Percentiles rank a stretch among this genome's conserved stretches.
Evolutionary conservation across 2,329 filamentous ascomycete species (phyloP).

Genomic region (Zymoseptoria tritici): DNA sequence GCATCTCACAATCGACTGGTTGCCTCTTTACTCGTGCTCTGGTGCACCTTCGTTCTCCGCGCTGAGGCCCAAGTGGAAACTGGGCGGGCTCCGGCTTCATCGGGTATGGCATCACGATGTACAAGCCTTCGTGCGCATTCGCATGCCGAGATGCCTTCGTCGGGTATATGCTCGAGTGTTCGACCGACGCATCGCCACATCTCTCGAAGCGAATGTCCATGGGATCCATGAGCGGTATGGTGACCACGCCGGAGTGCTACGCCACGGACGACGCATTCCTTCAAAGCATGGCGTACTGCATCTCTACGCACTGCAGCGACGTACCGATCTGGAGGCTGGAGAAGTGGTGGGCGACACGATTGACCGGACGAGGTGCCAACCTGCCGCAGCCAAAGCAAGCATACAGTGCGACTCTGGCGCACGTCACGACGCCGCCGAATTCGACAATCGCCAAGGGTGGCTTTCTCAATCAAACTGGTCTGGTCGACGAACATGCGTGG

Average conservation of each 20-base stretch:
- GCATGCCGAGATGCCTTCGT: conserved; percentile 17
- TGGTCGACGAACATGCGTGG: conserved; percentile 26
- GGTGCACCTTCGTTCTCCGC: neutral
- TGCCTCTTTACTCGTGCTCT: neutral
- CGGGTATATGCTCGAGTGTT: conserved; percentile 9
- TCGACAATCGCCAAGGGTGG: conserved; percentile 4
- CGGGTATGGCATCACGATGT: conserved; percentile 20
- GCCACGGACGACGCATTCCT: conserved; percentile 24
- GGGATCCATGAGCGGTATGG: neutral
- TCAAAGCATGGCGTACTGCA: conserved; percentile 26
- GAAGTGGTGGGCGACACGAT: conserved; percentile 24
- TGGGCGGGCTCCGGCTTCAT: conserved; percentile 10
- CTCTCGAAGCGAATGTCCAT: conserved; percentile 3
- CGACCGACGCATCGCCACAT: conserved; percentile 4
- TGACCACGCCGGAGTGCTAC: conserved; percentile 23
- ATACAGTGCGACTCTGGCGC: conserved; percentile 22
- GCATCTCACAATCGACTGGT: neutral
- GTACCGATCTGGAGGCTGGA: conserved; percentile 20
- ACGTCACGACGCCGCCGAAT: conserved; percentile 19
- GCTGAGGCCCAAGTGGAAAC: neutral
- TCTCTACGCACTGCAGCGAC: conserved; percentile 20
- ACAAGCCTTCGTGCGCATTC: conserved; percentile 19
- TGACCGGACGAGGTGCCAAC: conserved; percentile 7
- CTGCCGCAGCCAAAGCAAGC: conserved; percentile 17
- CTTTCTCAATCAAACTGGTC: conserved; percentile 27